phyloP scores from a whole-genome alignment of 192 early-diverging fungal genomes.

The Entophlyctis luteolus region DNA sequence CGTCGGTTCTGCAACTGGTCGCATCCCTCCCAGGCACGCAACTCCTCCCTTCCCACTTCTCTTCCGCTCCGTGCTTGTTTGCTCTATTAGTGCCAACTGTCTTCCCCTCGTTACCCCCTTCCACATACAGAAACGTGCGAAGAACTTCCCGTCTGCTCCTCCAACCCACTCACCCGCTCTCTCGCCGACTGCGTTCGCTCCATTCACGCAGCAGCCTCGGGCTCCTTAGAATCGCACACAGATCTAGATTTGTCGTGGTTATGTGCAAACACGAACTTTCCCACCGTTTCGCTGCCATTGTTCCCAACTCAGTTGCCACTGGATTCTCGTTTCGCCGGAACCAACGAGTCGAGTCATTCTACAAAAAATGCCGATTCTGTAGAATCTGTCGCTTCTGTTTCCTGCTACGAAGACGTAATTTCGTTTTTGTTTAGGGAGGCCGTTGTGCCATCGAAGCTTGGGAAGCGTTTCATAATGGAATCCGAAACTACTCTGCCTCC shows the following conservation, averaged over 20 bases:
- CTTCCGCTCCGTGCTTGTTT: background rate
- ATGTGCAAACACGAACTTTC: background rate
- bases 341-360: background rate
- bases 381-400: background rate
- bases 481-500: background rate
- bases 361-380: background rate
- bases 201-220: background rate
- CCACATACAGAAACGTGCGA: background rate
- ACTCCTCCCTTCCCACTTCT: background rate
- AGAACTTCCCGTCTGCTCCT: constrained; percentile 7
- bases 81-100: background rate
- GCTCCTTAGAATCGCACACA: background rate
- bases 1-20: constrained; percentile 15
- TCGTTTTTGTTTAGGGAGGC: background rate
- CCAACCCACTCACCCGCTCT: background rate
- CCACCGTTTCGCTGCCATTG: background rate
- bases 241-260: too few species aligned
- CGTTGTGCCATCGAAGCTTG: background rate
- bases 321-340: background rate
- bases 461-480: background rate
- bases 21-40: background rate
- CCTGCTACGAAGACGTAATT: background rate
- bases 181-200: background rate
- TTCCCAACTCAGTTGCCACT: background rate
- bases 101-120: background rate